phyloP scores from a whole-genome alignment of 2,329 filamentous ascomycete genomes.

The Clonostachys chloroleuca region DNA sequence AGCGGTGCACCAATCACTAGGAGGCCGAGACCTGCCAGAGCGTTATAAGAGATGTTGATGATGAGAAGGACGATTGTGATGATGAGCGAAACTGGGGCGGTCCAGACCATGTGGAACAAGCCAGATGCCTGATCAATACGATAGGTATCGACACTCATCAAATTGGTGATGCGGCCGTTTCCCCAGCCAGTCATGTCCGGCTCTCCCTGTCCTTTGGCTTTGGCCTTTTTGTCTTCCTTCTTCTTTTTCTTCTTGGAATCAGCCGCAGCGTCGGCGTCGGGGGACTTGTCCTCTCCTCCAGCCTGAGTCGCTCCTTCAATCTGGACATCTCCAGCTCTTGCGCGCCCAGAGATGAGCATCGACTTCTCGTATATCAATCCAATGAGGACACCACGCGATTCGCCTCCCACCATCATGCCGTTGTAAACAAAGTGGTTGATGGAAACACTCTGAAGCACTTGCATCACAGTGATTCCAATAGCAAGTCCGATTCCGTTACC shows the following conservation, averaged over 20 bases:
- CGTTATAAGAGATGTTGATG: slow-evolving; percentile 86
- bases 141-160: slow-evolving; percentile 96
- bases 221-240: slow-evolving; percentile 24
- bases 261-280: slow-evolving; percentile 30
- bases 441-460: slow-evolving; percentile 73
- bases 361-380: slow-evolving; percentile 88
- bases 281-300: slow-evolving; percentile 37
- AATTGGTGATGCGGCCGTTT: slow-evolving; percentile 84
- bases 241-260: slow-evolving; percentile 30
- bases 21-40: slow-evolving; percentile 81
- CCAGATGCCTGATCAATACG: slow-evolving; percentile 85
- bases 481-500: slow-evolving; percentile 77
- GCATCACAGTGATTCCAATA: slow-evolving; percentile 81
- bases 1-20: slow-evolving; percentile 74
- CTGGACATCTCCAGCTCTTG: slow-evolving; percentile 70
- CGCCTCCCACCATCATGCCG: slow-evolving; percentile 87
- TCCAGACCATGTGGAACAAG: slow-evolving; percentile 90
- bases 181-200: slow-evolving; percentile 65
- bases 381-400: slow-evolving; percentile 77
- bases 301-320: slow-evolving; percentile 4
- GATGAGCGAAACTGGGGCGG: slow-evolving; percentile 71
- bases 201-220: not conserved
- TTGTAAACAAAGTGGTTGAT: slow-evolving; percentile 91
- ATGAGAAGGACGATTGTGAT: slow-evolving; percentile 77
- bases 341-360: slow-evolving; percentile 82